phyloP scores from a whole-genome alignment of 2,329 filamentous ascomycete species.

The Sporothrix protearum region DNA sequence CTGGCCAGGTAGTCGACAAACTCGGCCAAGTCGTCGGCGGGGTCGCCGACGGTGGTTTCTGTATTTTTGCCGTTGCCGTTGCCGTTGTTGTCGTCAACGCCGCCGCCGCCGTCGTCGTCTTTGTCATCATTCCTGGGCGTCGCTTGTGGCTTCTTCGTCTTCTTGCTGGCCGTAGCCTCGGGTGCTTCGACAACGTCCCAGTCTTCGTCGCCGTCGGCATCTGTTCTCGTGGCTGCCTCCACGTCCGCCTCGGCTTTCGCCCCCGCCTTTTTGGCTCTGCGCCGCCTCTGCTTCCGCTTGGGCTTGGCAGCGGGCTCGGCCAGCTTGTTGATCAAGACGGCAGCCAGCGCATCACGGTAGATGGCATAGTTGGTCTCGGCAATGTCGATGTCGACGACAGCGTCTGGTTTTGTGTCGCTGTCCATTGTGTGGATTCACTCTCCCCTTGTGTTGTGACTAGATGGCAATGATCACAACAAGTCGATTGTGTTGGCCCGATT shows the following conservation, averaged over 20 bases:
- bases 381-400: conserved; percentile 26
- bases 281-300: conserved; percentile 4
- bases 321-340: conserved; percentile 62
- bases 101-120: too few species aligned
- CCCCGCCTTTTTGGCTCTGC: conserved; percentile 2
- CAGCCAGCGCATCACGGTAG: conserved; percentile 72
- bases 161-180: neutral
- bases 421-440: conserved; percentile 4
- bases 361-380: conserved; percentile 55
- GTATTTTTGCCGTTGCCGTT: too few species aligned
- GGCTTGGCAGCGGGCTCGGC: conserved; percentile 34
- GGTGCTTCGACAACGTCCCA: neutral
- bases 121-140: conserved; percentile 32
- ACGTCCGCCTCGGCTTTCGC: neutral
- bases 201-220: neutral
- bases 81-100: too few species aligned
- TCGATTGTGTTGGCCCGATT: neutral
- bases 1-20: conserved; percentile 76
- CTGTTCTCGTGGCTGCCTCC: neutral
- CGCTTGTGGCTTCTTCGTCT: neutral
- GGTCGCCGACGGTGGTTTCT: neutral
- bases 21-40: conserved; percentile 67
- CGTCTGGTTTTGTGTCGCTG: neutral
- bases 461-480: neutral
- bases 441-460: neutral